Percentiles rank a stretch among this genome's conserved stretches.
These are phyloP conservation scores for Fonsecaea monophora DNA, from an alignment of 2,329 filamentous ascomycete genomes.

Conservation along the genomic window DNA sequence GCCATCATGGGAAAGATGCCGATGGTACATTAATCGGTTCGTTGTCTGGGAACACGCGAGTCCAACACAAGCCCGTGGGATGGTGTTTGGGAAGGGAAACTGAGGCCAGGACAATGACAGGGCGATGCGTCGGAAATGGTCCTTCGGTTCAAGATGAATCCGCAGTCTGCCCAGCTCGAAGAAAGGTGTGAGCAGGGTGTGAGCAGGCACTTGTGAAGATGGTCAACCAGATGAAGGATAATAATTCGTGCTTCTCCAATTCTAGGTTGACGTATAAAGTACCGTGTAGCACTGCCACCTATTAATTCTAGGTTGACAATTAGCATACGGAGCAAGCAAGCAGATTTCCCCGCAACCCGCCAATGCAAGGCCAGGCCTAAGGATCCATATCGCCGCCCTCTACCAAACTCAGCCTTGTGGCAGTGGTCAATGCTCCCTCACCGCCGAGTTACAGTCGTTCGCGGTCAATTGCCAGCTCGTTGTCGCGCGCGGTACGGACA, in stretches of 20 bases:
- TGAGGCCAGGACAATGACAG: not conserved
- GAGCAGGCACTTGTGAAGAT: not conserved
- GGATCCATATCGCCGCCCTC: too few relatives aligned
- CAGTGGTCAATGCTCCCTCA: too few relatives aligned
- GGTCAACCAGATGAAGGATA: not conserved
- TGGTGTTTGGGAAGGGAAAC: not conserved
- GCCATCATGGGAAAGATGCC: constrained; percentile 22
- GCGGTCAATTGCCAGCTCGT: too few relatives aligned
- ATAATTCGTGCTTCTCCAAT: not conserved
- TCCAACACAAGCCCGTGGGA: not conserved
- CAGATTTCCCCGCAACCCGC: constrained; percentile 2
- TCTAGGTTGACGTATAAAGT: not conserved
- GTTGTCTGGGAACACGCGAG: not conserved
- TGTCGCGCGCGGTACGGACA: too few relatives aligned
- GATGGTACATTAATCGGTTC: not conserved
- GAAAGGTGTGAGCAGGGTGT: not conserved
- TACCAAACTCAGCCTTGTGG: too few relatives aligned
- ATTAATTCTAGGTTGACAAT: not conserved
- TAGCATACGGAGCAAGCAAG: not conserved
- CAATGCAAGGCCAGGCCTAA: not conserved
- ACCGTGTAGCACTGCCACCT: not conserved
- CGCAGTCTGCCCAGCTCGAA: not conserved
- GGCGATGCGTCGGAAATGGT: not conserved
- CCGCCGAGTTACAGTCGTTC: too few relatives aligned
- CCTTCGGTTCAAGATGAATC: not conserved